phyloP scores from a whole-genome alignment of 192 early-diverging fungal species.

The Coemansia reversa region DNA sequence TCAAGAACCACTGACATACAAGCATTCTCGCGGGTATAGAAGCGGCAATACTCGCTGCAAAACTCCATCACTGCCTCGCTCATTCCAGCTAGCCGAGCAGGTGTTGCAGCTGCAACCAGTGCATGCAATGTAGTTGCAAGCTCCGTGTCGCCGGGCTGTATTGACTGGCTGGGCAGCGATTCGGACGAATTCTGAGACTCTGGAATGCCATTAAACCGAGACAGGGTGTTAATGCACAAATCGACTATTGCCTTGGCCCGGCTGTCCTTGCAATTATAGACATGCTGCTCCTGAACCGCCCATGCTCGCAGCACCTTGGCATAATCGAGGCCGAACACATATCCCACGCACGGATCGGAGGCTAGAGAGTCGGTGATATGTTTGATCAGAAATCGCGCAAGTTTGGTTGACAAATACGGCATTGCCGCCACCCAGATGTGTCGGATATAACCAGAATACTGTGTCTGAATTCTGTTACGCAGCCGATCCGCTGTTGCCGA shows the following conservation, averaged over 20 bases:
- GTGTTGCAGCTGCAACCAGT: slow-evolving; percentile 27
- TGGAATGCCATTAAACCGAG: slow-evolving; percentile 14
- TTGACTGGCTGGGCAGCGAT: slow-evolving; percentile 13
- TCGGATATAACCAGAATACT: slow-evolving; percentile 38
- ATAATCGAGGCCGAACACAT: slow-evolving; percentile 41
- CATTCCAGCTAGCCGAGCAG: slow-evolving; percentile 16
- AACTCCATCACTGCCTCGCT: slow-evolving; percentile 28
- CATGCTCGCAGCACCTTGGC: slow-evolving; percentile 45
- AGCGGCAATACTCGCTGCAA: slow-evolving; percentile 42
- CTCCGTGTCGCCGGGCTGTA: slow-evolving; percentile 30
- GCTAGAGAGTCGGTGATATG: slow-evolving; percentile 38
- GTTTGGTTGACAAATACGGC: slow-evolving; percentile 37
- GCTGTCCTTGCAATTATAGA: slow-evolving; percentile 31
- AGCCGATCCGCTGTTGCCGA: slow-evolving; percentile 25
- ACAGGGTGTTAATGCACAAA: slow-evolving; percentile 30
- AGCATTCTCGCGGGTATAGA: slow-evolving; percentile 33
- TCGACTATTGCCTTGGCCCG: slow-evolving; percentile 26
- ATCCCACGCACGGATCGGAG: slow-evolving; percentile 29
- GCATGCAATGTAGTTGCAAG: slow-evolving; percentile 27
- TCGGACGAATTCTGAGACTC: slow-evolving; percentile 39
- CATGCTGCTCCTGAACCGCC: slow-evolving; percentile 41
- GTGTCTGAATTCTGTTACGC: slow-evolving; percentile 38
- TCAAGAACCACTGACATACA: slow-evolving; percentile 27
- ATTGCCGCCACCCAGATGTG: slow-evolving; percentile 52
- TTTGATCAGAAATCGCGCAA: slow-evolving; percentile 33